These are phyloP conservation scores for Lachnellula occidentalis DNA, from an alignment of 2,329 filamentous ascomycete species.

Conservation along the genomic window DNA sequence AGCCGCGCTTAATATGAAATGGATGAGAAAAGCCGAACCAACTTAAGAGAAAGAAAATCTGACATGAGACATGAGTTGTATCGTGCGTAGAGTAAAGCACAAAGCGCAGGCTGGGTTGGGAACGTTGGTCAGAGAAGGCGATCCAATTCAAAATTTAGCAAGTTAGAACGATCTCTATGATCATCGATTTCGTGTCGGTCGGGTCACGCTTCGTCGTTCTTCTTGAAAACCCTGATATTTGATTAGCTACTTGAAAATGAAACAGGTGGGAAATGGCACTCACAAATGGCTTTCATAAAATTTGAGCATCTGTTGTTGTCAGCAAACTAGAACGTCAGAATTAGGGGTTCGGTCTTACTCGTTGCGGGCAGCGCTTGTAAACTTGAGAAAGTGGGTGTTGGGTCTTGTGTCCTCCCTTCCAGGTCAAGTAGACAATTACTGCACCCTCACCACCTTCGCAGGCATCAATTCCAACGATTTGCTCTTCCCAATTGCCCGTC, in stretches of 20 bases:
- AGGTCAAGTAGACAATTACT: slow-evolving; percentile 64
- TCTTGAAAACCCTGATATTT: slow-evolving; percentile 22
- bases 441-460: slow-evolving; percentile 60
- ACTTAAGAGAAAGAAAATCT: neutral
- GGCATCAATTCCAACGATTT: slow-evolving; percentile 65
- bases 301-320: slow-evolving; percentile 36
- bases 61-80: neutral
- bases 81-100: neutral
- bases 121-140: neutral
- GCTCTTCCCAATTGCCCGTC: slow-evolving; percentile 70
- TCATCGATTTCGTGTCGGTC: neutral
- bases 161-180: neutral
- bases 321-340: slow-evolving; percentile 1
- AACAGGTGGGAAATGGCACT: slow-evolving; percentile 9
- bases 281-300: slow-evolving; percentile 47
- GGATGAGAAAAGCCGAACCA: neutral
- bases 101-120: neutral
- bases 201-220: slow-evolving; percentile 1
- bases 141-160: neutral
- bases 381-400: slow-evolving; percentile 64
- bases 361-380: slow-evolving; percentile 73
- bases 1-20: neutral
- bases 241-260: slow-evolving; percentile 10
- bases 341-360: slow-evolving; percentile 41
- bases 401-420: slow-evolving; percentile 69